phyloP scores from a whole-genome alignment of 176 grass and related monocot genomes.

The Saccharum spontaneum region DNA sequence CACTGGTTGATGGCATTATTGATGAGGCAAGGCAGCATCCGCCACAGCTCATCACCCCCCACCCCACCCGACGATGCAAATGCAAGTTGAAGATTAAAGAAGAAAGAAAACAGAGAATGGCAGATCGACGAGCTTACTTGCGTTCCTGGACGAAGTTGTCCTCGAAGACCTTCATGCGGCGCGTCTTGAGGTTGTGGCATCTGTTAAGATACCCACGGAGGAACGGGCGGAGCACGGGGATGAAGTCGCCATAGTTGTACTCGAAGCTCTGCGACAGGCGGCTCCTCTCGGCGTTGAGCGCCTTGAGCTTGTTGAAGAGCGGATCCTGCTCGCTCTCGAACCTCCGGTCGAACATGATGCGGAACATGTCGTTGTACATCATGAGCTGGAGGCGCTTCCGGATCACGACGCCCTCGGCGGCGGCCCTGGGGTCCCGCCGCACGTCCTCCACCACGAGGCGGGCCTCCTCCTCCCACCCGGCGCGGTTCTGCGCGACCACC shows the following conservation, averaged over 20 bases:
- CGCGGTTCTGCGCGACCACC: constrained; percentile 78
- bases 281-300: constrained; percentile 81
- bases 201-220: constrained; percentile 72
- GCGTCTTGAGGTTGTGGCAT: constrained; percentile 70
- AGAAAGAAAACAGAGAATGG: too few species aligned
- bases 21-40: neutral
- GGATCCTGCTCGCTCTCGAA: constrained; percentile 70
- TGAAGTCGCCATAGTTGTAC: constrained; percentile 98
- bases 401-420: constrained; percentile 53
- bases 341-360: constrained; percentile 91
- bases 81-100: too few species aligned
- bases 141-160: constrained; percentile 76
- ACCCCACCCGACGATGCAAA: too few species aligned
- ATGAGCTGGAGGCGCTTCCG: constrained; percentile 73
- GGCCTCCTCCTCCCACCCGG: constrained; percentile 88
- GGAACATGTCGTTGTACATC: constrained; percentile 99
- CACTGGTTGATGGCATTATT: too few species aligned
- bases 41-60: too few species aligned
- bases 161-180: constrained; percentile 76
- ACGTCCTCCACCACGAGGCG: constrained; percentile 78
- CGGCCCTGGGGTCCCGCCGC: constrained; percentile 37
- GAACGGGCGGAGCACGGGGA: constrained; percentile 83
- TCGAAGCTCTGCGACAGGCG: constrained; percentile 87
- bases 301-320: constrained; percentile 86
- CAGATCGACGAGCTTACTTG: constrained; percentile 53